These are phyloP conservation scores for Saccharomyces jurei DNA, from an alignment of 805 yeast genomes.

Conservation along the genomic window DNA sequence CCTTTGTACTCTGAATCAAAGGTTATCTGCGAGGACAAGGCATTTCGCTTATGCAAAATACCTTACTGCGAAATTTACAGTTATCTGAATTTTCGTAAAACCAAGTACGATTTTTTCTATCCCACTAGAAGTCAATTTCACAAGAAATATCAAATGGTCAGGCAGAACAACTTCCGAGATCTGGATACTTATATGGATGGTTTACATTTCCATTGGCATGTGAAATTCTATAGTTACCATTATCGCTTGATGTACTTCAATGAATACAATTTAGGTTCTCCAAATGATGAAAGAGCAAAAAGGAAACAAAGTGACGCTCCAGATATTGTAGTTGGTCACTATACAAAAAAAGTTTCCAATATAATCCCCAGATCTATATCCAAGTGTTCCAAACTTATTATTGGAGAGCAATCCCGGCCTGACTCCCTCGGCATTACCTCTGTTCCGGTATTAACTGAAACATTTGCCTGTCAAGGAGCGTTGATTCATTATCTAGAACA, in stretches of 20 bases:
- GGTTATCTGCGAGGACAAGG: slow-evolving; percentile 2
- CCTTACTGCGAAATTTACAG: slow-evolving; percentile 9
- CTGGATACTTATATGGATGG: slow-evolving; percentile 7
- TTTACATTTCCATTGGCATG: slow-evolving; percentile 10
- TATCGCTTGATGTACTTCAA: slow-evolving; percentile 8
- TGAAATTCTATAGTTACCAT: slow-evolving; percentile 5
- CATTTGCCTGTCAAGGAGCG: slow-evolving; percentile 11
- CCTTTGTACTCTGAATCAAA: slow-evolving; percentile 9
- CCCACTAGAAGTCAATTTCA: background rate
- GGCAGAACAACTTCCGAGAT: slow-evolving; percentile 5
- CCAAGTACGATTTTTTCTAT: slow-evolving; percentile 2
- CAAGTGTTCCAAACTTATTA: slow-evolving; percentile 7
- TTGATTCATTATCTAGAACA: slow-evolving; percentile 9
- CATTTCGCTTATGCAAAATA: slow-evolving; percentile 6
- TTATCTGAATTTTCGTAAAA: background rate
- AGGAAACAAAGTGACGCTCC: background rate
- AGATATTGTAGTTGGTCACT: slow-evolving; percentile 7
- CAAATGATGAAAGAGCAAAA: background rate
- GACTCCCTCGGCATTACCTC: slow-evolving; percentile 7
- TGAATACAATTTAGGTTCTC: slow-evolving; percentile 1
- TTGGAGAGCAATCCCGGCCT: slow-evolving; percentile 9
- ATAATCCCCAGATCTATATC: slow-evolving; percentile 4
- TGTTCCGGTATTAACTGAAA: slow-evolving; percentile 10
- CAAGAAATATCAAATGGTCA: slow-evolving; percentile 2
- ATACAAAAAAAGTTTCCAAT: slow-evolving; percentile 7